A percentile compares a stretch with the other conserved stretches of the same genome.
Conservation (phyloP, 2,329 filamentous ascomycete genomes). For the Colletotrichum camelliae region DNA sequence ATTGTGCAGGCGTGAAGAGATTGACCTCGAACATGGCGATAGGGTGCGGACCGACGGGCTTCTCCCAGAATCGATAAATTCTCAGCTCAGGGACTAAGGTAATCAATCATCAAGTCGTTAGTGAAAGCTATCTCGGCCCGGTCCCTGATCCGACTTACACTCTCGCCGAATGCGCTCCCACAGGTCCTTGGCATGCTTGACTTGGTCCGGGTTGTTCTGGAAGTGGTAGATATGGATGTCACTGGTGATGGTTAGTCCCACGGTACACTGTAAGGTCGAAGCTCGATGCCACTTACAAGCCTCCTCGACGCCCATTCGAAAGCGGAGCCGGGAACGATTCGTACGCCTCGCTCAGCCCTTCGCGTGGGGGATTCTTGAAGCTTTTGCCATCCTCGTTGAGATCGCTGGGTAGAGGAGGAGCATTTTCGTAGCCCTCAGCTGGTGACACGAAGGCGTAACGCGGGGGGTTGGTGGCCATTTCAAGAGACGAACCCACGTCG, state of each 20-base stretch:
- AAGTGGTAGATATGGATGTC: slow-evolving; percentile 89
- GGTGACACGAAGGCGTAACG: slow-evolving; percentile 60
- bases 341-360: slow-evolving; percentile 71
- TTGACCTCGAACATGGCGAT: slow-evolving; percentile 94
- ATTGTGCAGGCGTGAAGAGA: slow-evolving; percentile 82
- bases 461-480: slow-evolving; percentile 34
- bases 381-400: slow-evolving; percentile 78
- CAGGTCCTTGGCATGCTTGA: slow-evolving; percentile 71
- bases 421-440: slow-evolving; percentile 60
- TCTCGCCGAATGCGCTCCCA: slow-evolving; percentile 82
- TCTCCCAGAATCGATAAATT: slow-evolving; percentile 80
- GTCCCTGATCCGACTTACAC: slow-evolving; percentile 57
- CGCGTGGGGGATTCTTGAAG: slow-evolving; percentile 68
- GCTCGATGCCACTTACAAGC: slow-evolving; percentile 61
- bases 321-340: slow-evolving; percentile 72
- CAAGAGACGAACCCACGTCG: not conserved
- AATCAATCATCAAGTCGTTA: not conserved
- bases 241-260: slow-evolving; percentile 35
- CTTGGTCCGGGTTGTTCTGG: slow-evolving; percentile 66
- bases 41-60: slow-evolving; percentile 81
- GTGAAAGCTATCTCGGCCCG: not conserved
- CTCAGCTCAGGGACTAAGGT: slow-evolving; percentile 78
- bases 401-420: slow-evolving; percentile 62
- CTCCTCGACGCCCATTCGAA: slow-evolving; percentile 68
- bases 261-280: not conserved